Conservation (phyloP, 177 flowering plant species). For the Vitis hybrid region DNA sequence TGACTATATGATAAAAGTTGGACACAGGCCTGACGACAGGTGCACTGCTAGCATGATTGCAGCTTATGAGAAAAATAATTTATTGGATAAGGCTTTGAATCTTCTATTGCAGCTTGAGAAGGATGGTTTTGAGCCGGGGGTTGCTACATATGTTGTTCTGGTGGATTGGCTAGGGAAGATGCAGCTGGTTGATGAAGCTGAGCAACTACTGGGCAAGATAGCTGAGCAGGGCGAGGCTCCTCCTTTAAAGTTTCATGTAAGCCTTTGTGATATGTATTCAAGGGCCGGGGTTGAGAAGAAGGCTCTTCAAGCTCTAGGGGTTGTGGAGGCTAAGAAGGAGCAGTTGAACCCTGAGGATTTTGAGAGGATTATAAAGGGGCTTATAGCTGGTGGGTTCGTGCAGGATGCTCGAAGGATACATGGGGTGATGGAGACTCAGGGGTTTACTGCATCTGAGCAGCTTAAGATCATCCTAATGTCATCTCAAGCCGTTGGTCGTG, state of each 20-base stretch:
- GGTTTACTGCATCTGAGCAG: slow-evolving; percentile 43
- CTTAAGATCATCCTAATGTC: slow-evolving; percentile 46
- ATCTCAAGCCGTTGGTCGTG: slow-evolving; percentile 24
- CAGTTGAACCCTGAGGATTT: slow-evolving; percentile 48
- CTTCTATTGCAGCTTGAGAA: slow-evolving; percentile 74
- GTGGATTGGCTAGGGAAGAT: slow-evolving; percentile 84
- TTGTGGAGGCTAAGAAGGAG: slow-evolving; percentile 69
- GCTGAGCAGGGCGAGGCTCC: slow-evolving; percentile 62
- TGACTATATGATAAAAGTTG: slow-evolving; percentile 57
- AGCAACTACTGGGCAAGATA: slow-evolving; percentile 63
- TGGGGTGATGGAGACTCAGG: slow-evolving; percentile 58
- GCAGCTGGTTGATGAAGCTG: slow-evolving; percentile 77
- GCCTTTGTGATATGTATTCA: slow-evolving; percentile 85
- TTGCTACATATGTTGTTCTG: slow-evolving; percentile 64
- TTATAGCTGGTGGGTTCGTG: slow-evolving; percentile 53
- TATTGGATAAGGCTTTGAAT: slow-evolving; percentile 64
- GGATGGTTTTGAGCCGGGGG: slow-evolving; percentile 77
- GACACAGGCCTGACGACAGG: slow-evolving; percentile 72
- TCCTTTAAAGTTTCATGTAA: slow-evolving; percentile 58
- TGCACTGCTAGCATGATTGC: slow-evolving; percentile 71
- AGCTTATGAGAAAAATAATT: slow-evolving; percentile 70
- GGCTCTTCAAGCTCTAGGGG: slow-evolving; percentile 64
- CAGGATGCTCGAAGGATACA: slow-evolving; percentile 58
- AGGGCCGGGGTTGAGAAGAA: slow-evolving; percentile 61
- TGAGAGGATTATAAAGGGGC: slow-evolving; percentile 60